Base-by-base conservation (phyloP, 345 rosid genomes). In the Brassica rapa region DNA sequence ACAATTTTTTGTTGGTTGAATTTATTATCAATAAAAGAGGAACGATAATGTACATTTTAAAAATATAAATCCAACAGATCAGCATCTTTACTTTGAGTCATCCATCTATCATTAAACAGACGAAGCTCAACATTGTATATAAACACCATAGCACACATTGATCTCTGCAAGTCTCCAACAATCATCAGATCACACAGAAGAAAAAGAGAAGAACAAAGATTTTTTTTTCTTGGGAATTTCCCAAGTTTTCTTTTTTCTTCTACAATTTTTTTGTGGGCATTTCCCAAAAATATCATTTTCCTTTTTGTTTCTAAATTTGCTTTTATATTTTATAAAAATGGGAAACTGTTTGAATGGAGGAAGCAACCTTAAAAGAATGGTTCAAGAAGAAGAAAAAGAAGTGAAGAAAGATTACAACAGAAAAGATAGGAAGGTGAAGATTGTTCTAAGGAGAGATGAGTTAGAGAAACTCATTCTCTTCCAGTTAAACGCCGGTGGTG, bases 391-490 rank as follows among this genome's bases (percentile, higher is more conserved):
- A 32, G 70, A 70, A 14, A 1, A 49, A 71, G 76, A 21, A 27
- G 37, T 62, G 19, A 77, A 68, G 75, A 68, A 81, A 61, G 71
- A 72, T 73, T 62, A 70, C 80, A 82, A 64, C 35, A 60, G 69
- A 68, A 73, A 73, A 2, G 79, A 73, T 53, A 64, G 88, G 32
- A 83, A 81, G 59, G 73, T 62, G 35, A 70, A 69, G 73, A 77
- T 80, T 74, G 84, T 81, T 25, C 0, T 81, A 57, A 27, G 83
- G 60, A 83, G 78, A 82, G 76, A 85, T 74, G 87, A 84, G 84
- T 78, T 85, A 68, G 84, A 78, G 82, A 77, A 84, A 82, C 80
- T 81, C 63, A 75, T 81, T 70, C 70, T 81, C 21, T 81, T 75
- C 2, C 80, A 81, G 67, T 37, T 88, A 80, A 64, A 76, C 70